A percentile compares a stretch with the other conserved stretches of the same genome.
Conservation (phyloP, 108 stramenopile genomes). For the Pseudonitzschia multiseries region DNA sequence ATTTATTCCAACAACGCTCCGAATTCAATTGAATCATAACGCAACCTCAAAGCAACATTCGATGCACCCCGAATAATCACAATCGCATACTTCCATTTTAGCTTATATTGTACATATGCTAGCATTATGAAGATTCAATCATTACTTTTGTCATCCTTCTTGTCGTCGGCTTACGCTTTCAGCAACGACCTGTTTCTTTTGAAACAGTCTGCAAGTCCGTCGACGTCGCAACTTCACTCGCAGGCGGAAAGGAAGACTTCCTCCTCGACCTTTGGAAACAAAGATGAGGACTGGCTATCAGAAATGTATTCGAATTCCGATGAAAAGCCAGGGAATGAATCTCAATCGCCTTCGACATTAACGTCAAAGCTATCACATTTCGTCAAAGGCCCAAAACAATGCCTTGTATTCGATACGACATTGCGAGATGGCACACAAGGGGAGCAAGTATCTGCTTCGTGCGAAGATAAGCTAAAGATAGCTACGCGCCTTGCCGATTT, state of each 20-base stretch:
- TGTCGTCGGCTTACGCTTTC: neutral
- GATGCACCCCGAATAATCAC: no score
- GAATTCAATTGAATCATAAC: no score
- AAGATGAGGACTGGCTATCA: neutral
- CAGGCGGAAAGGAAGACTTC: neutral
- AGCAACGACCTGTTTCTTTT: neutral
- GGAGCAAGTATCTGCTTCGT: conserved; percentile 86
- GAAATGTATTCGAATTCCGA: neutral
- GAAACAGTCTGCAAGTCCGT: neutral
- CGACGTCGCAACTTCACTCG: neutral
- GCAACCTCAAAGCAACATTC: no score
- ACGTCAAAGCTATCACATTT: conserved; percentile 12
- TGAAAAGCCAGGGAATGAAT: neutral
- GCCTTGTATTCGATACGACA: conserved; percentile 82
- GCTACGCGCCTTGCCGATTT: conserved; percentile 64
- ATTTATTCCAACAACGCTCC: no score
- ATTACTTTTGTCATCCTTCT: neutral
- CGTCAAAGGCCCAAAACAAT: conserved; percentile 57
- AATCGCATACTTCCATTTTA: no score
- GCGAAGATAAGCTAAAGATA: conserved; percentile 92
- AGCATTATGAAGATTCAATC: neutral
- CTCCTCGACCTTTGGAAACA: neutral
- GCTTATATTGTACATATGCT: no score
- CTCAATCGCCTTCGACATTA: neutral
- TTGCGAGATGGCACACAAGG: conserved; percentile 92